These are phyloP conservation scores for Alternaria gaisen DNA, from an alignment of 2,329 filamentous ascomycete species.

Conservation along the genomic window DNA sequence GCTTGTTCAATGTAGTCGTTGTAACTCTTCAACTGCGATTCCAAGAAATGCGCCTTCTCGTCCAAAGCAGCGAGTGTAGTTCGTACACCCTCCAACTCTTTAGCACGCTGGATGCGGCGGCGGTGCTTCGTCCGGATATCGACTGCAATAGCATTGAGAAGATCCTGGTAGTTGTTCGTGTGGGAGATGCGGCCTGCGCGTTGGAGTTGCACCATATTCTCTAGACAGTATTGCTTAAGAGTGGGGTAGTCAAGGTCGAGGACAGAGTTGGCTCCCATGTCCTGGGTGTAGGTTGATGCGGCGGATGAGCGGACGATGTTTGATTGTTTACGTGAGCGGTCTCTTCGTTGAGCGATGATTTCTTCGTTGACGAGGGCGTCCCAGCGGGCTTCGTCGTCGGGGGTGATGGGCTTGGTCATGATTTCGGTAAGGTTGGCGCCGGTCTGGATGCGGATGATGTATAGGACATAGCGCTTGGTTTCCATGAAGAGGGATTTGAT, in stretches of 20 bases:
- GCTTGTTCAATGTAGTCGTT: conserved; percentile 99
- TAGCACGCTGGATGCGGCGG: conserved; percentile 86
- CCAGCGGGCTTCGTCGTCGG: conserved; percentile 93
- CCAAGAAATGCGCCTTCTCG: conserved; percentile 89
- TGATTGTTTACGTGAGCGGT: conserved; percentile 60
- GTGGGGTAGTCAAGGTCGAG: conserved; percentile 93
- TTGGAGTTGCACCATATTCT: conserved; percentile 92
- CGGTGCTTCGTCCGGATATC: conserved; percentile 98
- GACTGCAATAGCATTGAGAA: conserved; percentile 95
- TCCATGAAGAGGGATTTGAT: conserved; percentile 96
- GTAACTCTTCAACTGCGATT: conserved; percentile 95
- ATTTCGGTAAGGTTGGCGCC: conserved; percentile 94
- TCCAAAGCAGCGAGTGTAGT: conserved; percentile 78
- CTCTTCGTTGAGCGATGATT: conserved; percentile 59
- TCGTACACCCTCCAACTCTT: conserved; percentile 85
- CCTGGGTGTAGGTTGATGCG: conserved; percentile 76
- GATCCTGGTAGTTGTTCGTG: conserved; percentile 92
- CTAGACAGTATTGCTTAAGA: conserved; percentile 89
- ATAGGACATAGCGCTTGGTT: conserved; percentile 94
- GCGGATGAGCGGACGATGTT: conserved; percentile 77
- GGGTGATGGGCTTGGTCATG: conserved; percentile 84
- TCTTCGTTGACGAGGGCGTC: conserved; percentile 82
- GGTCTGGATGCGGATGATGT: conserved; percentile 96
- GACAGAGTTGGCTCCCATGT: conserved; percentile 62
- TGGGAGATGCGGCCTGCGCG: conserved; percentile 84